phyloP scores from a whole-genome alignment of 306 rosid genomes.

The Mimosa pudica region DNA sequence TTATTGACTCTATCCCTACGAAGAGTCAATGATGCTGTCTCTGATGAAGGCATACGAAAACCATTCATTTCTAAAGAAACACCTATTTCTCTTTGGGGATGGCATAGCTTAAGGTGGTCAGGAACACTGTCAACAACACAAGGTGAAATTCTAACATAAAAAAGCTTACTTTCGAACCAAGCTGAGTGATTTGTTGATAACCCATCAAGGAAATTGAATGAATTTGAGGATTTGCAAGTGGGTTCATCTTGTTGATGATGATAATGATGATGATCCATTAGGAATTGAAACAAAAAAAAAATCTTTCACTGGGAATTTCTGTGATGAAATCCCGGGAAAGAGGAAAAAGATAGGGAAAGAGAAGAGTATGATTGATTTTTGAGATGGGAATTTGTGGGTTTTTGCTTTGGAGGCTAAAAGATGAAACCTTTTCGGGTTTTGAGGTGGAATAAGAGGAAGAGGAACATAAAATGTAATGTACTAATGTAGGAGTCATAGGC shows the following conservation, averaged over 20 bases:
- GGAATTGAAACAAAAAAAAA: no score
- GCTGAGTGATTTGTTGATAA: conserved; percentile 49
- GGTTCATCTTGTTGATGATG: conserved; percentile 41
- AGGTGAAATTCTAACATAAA: conserved; percentile 71
- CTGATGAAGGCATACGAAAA: conserved; percentile 48
- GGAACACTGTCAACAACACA: conserved; percentile 64
- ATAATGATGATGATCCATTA: no score
- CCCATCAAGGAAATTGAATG: conserved; percentile 32
- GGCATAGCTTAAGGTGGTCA: conserved; percentile 58
- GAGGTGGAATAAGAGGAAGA: background rate
- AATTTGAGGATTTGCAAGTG: conserved; percentile 40
- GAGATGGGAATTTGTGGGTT: conserved; percentile 4
- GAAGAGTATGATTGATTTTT: background rate
- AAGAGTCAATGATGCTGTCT: conserved; percentile 50
- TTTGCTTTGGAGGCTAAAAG: background rate
- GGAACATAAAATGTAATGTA: no score
- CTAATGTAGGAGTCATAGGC: background rate
- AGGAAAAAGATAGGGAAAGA: background rate
- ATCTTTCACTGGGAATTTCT: background rate
- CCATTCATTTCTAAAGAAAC: conserved; percentile 68
- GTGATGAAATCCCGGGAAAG: background rate
- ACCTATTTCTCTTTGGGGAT: conserved; percentile 64
- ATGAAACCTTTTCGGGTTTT: background rate
- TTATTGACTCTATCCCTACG: conserved; percentile 70
- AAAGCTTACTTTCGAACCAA: conserved; percentile 64